Evolutionary conservation across 352 stramenopile genomes (phyloP).

Genomic region (Pythium sp.): DNA sequence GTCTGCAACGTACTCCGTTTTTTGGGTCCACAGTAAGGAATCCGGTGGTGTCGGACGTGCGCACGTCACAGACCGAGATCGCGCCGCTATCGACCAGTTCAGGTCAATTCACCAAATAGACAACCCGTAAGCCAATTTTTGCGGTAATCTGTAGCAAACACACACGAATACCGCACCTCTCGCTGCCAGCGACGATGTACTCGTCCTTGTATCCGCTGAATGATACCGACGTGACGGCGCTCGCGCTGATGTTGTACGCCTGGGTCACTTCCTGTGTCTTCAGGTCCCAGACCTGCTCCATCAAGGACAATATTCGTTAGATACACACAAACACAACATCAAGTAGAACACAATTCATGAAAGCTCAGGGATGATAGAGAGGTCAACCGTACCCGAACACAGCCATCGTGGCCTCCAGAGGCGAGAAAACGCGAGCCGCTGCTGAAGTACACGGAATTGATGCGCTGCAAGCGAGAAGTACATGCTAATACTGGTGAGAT

Average conservation of each 20-base stretch:
- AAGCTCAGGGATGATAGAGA: background rate
- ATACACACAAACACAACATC: background rate
- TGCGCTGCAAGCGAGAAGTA: slow-evolving; percentile 24
- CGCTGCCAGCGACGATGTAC: slow-evolving; percentile 61
- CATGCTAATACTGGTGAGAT: background rate
- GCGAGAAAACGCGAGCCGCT: slow-evolving; percentile 67
- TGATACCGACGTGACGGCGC: slow-evolving; percentile 52
- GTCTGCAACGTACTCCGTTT: slow-evolving; percentile 25
- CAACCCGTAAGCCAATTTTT: background rate
- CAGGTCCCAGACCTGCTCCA: slow-evolving; percentile 57
- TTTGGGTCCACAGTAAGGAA: slow-evolving; percentile 49
- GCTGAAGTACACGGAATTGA: slow-evolving; percentile 71
- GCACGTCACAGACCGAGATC: slow-evolving; percentile 64
- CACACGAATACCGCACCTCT: slow-evolving; percentile 30
- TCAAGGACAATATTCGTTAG: background rate
- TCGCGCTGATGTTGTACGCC: slow-evolving; percentile 60
- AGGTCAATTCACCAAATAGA: background rate
- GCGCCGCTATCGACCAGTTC: slow-evolving; percentile 33
- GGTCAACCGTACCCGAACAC: slow-evolving; percentile 43
- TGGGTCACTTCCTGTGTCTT: slow-evolving; percentile 75
- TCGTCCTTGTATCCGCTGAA: slow-evolving; percentile 80
- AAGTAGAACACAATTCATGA: background rate
- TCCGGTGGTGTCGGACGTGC: slow-evolving; percentile 45
- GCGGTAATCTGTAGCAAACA: background rate
- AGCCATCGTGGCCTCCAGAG: slow-evolving; percentile 54